Evolutionary conservation across 208 protist species (phyloP), one percentile per base, ranked within the genome.

Genomic region (Trypanosoma boissoni): DNA sequence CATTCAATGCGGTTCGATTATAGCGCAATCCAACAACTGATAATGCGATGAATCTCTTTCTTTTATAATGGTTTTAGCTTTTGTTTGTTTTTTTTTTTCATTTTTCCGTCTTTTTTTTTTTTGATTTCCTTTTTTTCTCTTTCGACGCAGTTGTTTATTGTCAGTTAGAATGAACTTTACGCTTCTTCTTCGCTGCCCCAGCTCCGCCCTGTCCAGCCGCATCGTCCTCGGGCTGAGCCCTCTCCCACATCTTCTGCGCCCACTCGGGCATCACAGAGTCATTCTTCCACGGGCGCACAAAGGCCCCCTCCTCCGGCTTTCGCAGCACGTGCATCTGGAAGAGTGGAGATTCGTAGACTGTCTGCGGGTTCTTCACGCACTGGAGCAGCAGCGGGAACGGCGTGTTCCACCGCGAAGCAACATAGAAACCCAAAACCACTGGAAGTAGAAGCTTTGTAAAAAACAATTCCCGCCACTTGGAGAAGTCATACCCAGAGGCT

Each of bases 311-410:
- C 32, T 70, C 80, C 44, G 48, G 44, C 28, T 78, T 44, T 10
- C 70, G 57, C 20, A 64, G 64, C 37, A 89, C 46, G 70, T 96
- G 76, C 4, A 93, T 58, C 54, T 79, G 76, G 42, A 83, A 80
- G 36, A 96, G 68, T 59, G 83, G 76, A 7, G 58, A 77, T 32
- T 76, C 48, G 49, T 78, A 96, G 3, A 93, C 16, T 6, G 65
- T 62, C 44, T 74, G 67, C 12, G 90, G 86, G 72, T 94, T 93
- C 57, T 68, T 87, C 23, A 91, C 27, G 58, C 78, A 85, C 76
- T 96, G 90, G 18, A 94, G 50, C n/a, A 96, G 56, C 27, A 94
- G 73, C n/a, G 86, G 82, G 48, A 91, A 85, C 7, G 74, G 50
- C 26, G 84, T 76, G 34, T 67, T 71, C 59, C 72, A 93, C 44